Conservation (phyloP, 257 asterid species). For the Ophiorrhiza pumila region DNA sequence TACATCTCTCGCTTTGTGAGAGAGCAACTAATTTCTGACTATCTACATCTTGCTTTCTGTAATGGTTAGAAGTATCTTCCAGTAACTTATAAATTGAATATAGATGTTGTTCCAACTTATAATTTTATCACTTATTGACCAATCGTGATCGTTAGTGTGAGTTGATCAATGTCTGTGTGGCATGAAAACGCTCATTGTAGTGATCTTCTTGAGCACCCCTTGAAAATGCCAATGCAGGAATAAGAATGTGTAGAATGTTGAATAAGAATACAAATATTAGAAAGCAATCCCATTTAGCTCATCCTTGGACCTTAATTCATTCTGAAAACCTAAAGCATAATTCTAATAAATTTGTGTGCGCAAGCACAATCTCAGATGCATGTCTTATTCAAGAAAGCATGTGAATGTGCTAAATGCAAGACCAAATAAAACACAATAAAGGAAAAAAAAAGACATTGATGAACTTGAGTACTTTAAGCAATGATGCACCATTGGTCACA, state of each 20-base stretch:
- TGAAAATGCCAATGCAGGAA: neutral
- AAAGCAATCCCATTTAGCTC: neutral
- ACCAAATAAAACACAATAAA: too few species aligned
- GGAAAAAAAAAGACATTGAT: too few species aligned
- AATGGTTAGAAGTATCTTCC: neutral
- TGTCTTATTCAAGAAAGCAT: neutral
- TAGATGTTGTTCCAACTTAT: neutral
- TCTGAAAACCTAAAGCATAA: neutral
- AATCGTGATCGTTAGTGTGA: neutral
- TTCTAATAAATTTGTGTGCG: neutral
- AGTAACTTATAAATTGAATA: neutral
- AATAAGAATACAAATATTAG: neutral
- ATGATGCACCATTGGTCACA: too few species aligned
- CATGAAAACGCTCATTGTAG: neutral
- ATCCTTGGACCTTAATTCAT: neutral
- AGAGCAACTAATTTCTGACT: neutral
- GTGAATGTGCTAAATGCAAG: too few species aligned
- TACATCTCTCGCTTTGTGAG: too few species aligned
- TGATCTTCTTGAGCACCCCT: too few species aligned
- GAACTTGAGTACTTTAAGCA: too few species aligned
- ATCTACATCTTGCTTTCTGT: neutral
- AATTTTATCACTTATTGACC: neutral
- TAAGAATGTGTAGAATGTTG: too few species aligned
- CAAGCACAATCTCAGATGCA: neutral
- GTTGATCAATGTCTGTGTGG: too few species aligned